phyloP scores from a whole-genome alignment of 2,329 filamentous ascomycete genomes.

The Verticillium nonalfalfae region DNA sequence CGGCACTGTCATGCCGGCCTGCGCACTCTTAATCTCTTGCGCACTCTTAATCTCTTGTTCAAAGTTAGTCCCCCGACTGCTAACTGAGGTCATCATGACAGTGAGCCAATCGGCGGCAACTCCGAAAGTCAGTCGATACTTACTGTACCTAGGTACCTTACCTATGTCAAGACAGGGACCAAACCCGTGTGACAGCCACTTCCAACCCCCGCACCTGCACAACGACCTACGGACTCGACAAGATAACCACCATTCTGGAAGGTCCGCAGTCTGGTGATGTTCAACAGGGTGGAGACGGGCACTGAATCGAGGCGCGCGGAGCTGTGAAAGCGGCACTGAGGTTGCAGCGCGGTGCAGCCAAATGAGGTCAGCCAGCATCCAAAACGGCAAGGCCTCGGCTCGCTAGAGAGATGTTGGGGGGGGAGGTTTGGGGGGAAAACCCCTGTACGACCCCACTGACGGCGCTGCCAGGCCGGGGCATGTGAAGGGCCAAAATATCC shows the following conservation, averaged over 20 bases:
- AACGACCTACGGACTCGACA: not conserved
- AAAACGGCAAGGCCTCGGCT: not conserved
- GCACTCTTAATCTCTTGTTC: not conserved
- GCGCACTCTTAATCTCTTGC: no score
- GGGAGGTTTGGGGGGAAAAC: not conserved
- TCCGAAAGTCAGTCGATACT: not conserved
- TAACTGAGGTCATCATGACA: not conserved
- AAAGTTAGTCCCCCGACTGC: not conserved
- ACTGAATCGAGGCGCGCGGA: not conserved
- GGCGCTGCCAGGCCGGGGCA: not conserved
- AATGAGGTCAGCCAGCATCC: not conserved
- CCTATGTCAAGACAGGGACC: not conserved
- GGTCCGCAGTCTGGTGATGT: not conserved
- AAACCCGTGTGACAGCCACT: not conserved
- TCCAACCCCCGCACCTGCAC: not conserved
- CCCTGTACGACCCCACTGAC: not conserved
- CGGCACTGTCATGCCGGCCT: not conserved
- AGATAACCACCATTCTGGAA: not conserved
- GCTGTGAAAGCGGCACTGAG: not conserved
- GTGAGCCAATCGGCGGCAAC: not conserved
- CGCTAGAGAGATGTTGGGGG: not conserved
- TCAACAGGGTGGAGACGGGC: not conserved
- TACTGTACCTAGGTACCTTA: no score
- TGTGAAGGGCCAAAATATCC: constrained; percentile 10
- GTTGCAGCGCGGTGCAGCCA: not conserved